These are phyloP conservation scores for Candida bentonensis DNA, from an alignment of 805 yeast genomes.

Conservation along the genomic window DNA sequence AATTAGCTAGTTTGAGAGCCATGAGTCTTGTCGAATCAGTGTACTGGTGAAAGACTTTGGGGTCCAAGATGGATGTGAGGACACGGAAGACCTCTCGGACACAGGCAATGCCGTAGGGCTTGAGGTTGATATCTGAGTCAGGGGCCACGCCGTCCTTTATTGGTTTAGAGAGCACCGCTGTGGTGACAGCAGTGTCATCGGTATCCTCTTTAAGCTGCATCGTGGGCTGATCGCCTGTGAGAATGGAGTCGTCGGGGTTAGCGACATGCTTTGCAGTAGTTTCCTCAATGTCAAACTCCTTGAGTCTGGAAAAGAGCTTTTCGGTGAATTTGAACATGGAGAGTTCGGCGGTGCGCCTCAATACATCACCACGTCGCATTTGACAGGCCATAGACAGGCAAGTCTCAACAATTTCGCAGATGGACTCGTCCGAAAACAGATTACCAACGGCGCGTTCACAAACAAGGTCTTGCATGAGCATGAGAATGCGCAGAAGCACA, in stretches of 20 bases:
- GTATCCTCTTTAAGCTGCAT: not conserved
- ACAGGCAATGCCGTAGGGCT: conserved; percentile 57
- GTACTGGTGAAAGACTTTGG: conserved; percentile 59
- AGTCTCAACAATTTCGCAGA: conserved; percentile 82
- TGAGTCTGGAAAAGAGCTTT: conserved; percentile 48
- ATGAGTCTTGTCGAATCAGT: conserved; percentile 78
- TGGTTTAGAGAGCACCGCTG: not conserved
- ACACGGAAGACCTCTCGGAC: conserved; percentile 65
- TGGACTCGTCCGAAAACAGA: conserved; percentile 62
- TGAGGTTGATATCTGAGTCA: conserved; percentile 13
- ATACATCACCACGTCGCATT: conserved; percentile 76
- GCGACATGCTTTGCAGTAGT: conserved; percentile 5
- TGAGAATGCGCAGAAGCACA: conserved; percentile 68
- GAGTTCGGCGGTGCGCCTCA: conserved; percentile 80
- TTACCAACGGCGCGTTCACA: conserved; percentile 46
- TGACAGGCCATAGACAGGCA: conserved; percentile 86
- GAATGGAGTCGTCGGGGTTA: conserved; percentile 1
- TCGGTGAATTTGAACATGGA: conserved; percentile 59
- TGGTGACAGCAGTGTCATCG: not conserved
- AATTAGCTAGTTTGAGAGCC: conserved; percentile 61
- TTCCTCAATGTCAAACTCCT: conserved; percentile 9
- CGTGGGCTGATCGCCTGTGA: not conserved
- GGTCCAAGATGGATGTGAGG: conserved; percentile 65
- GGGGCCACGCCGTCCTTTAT: conserved; percentile 17
- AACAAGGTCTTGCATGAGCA: conserved; percentile 54